phyloP scores from a whole-genome alignment of 1,139 yeast species.

The Hyphopichia pseudoburtonii region DNA sequence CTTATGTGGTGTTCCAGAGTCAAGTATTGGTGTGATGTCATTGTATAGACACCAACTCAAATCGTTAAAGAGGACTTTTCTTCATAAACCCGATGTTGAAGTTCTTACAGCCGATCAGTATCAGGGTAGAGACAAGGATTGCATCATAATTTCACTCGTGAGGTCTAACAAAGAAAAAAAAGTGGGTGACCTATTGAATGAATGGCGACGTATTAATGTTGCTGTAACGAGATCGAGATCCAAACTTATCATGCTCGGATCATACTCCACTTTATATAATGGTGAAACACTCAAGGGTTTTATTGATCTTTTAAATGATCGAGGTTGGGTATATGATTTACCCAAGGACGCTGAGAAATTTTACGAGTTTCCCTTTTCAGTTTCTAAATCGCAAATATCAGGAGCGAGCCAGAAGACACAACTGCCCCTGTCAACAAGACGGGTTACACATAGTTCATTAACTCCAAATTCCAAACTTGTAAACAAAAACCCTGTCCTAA shows the following conservation, averaged over 20 bases:
- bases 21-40: conserved; percentile 81
- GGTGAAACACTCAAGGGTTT: conserved; percentile 62
- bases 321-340: conserved; percentile 65
- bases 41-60: conserved; percentile 81
- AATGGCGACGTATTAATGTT: conserved; percentile 91
- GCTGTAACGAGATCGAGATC: conserved; percentile 89
- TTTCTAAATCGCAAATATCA: not conserved
- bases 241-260: conserved; percentile 81
- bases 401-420: not conserved
- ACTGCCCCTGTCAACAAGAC: not conserved
- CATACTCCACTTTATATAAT: conserved; percentile 58
- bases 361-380: conserved; percentile 23
- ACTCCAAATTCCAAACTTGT: conserved; percentile 13
- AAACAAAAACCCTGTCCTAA: conserved; percentile 20
- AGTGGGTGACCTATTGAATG: conserved; percentile 78
- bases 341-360: conserved; percentile 43
- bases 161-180: conserved; percentile 68
- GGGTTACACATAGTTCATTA: not conserved
- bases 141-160: conserved; percentile 83
- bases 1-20: conserved; percentile 57
- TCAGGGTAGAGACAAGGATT: conserved; percentile 94
- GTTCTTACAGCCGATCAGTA: conserved; percentile 91
- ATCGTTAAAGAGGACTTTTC: conserved; percentile 47
- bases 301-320: conserved; percentile 55
- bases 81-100: conserved; percentile 52